Evolutionary conservation across 2,329 filamentous ascomycete genomes (phyloP).

Genomic region (Phaeosphaeriaceae sp.): DNA sequence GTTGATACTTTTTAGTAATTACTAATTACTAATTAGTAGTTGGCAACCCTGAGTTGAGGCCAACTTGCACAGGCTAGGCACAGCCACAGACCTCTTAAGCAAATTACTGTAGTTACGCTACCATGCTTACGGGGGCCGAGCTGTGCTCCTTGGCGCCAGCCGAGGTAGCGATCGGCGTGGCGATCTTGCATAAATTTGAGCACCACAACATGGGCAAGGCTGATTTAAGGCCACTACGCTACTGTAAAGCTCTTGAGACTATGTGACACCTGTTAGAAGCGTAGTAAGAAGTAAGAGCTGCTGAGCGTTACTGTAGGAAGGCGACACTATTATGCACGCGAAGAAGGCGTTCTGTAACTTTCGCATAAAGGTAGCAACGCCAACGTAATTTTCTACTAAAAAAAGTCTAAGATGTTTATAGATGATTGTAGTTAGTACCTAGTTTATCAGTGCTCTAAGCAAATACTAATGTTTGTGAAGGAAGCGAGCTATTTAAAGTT

Average conservation of each 20-base stretch:
- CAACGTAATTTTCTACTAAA: constrained; percentile 7
- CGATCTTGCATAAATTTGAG: constrained; percentile 4
- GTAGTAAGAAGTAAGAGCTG: constrained; percentile 1
- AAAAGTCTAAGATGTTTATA: neutral
- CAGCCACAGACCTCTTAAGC: too few species aligned
- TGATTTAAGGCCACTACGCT: neutral
- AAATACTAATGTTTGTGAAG: neutral
- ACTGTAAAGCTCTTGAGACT: constrained; percentile 3
- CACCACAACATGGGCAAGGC: constrained; percentile 2
- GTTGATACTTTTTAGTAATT: too few species aligned
- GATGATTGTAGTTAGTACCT: constrained; percentile 3
- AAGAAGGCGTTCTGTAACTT: constrained; percentile 5
- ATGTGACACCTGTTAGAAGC: neutral
- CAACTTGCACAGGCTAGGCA: too few species aligned
- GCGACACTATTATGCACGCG: neutral
- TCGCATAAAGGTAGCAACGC: constrained; percentile 6
- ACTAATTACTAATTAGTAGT: too few species aligned
- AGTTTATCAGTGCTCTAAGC: constrained; percentile 1
- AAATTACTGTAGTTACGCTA: too few species aligned
- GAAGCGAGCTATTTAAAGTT: neutral
- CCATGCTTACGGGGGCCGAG: neutral
- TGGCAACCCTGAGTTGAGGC: too few species aligned
- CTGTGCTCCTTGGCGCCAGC: neutral
- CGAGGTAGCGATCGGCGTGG: constrained; percentile 7
- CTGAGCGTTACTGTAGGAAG: constrained; percentile 2